Evolutionary conservation across 331 rosid genomes (phyloP).

Genomic region (Rhamnella rubrinervis): DNA sequence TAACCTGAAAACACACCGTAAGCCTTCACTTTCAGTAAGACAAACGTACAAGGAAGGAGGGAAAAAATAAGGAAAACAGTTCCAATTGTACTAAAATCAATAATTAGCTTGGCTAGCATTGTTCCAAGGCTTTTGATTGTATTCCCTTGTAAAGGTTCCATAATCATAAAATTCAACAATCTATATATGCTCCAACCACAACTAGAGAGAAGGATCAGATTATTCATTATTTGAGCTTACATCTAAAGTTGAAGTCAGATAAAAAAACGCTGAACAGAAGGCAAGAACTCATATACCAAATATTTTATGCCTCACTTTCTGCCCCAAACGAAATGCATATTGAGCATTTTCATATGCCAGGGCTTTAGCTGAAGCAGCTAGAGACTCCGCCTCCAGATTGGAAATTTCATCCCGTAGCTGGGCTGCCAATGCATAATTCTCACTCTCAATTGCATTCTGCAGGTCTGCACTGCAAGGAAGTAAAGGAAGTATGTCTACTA

Average conservation of each 20-base stretch:
- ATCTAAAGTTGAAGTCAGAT: slow-evolving; percentile 8
- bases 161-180: slow-evolving; percentile 17
- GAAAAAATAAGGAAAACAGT: neutral
- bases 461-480: slow-evolving; percentile 72
- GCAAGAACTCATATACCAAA: slow-evolving; percentile 46
- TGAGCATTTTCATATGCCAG: slow-evolving; percentile 75
- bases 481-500: neutral
- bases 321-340: slow-evolving; percentile 82
- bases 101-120: neutral
- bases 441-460: slow-evolving; percentile 72
- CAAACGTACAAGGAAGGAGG: slow-evolving; percentile 16
- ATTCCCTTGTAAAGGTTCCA: slow-evolving; percentile 20
- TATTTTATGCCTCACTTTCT: slow-evolving; percentile 73
- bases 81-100: slow-evolving; percentile 18
- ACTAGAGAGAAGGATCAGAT: neutral
- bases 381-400: slow-evolving; percentile 74
- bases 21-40: neutral
- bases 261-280: slow-evolving; percentile 23
- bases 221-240: slow-evolving; percentile 1
- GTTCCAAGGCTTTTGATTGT: slow-evolving; percentile 8
- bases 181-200: slow-evolving; percentile 8
- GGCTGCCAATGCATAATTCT: slow-evolving; percentile 82
- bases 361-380: slow-evolving; percentile 79
- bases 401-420: slow-evolving; percentile 73
- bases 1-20: slow-evolving; percentile 52